These are phyloP conservation scores for Chalciporus piperatus DNA, from an alignment of 768 basidiomycete genomes.

Conservation along the genomic window DNA sequence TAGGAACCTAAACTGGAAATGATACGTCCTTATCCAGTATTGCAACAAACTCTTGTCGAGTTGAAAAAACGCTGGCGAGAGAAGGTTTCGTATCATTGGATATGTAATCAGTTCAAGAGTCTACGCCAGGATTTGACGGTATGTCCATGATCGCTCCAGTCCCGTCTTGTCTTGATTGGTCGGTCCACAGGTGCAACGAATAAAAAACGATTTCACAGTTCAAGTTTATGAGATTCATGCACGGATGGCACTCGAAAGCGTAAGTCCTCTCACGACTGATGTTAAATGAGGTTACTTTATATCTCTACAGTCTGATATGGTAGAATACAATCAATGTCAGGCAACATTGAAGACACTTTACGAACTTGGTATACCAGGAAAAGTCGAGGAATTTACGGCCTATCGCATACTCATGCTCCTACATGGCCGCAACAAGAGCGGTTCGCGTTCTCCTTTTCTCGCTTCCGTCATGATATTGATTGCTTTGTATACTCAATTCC, in stretches of 20 bases:
- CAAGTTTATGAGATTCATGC: constrained; percentile 98
- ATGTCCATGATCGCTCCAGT: constrained; percentile 33
- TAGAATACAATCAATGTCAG: constrained; percentile 99
- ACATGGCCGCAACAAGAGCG: constrained; percentile 90
- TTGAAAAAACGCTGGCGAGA: constrained; percentile 88
- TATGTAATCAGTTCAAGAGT: constrained; percentile 98
- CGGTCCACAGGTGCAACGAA: constrained; percentile 81
- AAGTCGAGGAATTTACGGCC: constrained; percentile 93
- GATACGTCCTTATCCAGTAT: constrained; percentile 83
- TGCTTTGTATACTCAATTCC: not conserved
- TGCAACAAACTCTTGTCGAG: constrained; percentile 81
- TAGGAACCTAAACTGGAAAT: constrained; percentile 94
- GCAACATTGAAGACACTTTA: constrained; percentile 86
- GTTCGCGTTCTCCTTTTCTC: constrained; percentile 43
- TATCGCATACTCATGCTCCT: constrained; percentile 96
- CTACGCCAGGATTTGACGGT: constrained; percentile 96
- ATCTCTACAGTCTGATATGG: constrained; percentile 79
- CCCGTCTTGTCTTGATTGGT: constrained; percentile 1
- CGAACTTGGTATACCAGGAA: constrained; percentile 89
- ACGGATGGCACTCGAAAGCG: constrained; percentile 91
- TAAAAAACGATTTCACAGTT: constrained; percentile 97
- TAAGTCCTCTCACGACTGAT: constrained; percentile 35
- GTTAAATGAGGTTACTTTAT: constrained; percentile 14
- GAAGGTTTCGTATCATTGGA: constrained; percentile 76
- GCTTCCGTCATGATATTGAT: constrained; percentile 3